Conservation (phyloP, 169 alveolate species). For the Plasmodium coatneyi region DNA sequence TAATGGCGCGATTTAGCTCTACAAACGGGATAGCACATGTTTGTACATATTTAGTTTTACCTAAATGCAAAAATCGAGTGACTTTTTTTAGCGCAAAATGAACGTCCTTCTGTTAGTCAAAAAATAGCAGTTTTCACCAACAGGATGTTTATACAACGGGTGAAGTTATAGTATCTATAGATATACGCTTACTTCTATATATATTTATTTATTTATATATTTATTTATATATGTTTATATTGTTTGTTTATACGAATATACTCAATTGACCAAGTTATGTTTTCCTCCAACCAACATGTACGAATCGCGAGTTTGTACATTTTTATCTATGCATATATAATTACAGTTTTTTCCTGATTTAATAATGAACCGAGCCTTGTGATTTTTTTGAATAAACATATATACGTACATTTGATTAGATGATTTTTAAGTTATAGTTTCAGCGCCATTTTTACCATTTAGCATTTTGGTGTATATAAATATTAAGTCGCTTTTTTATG, state of each 20-base stretch:
- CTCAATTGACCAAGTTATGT: neutral
- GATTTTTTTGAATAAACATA: neutral
- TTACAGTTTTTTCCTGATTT: neutral
- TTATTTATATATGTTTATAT: no score
- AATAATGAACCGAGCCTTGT: neutral
- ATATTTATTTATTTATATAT: no score
- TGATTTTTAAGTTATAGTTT: neutral
- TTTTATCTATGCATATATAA: neutral
- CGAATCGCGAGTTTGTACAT: neutral
- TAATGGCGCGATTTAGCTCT: neutral
- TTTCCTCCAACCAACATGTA: neutral
- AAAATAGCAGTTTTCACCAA: neutral
- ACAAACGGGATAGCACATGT: neutral
- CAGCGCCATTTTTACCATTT: neutral
- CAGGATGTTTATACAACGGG: neutral
- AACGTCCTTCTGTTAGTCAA: neutral
- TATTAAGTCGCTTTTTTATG: neutral
- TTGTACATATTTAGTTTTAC: neutral
- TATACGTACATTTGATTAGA: neutral
- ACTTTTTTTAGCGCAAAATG: neutral
- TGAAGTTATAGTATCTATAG: neutral
- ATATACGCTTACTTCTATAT: neutral
- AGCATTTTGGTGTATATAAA: neutral
- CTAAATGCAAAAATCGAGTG: neutral
- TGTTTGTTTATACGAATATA: neutral